These are phyloP conservation scores for Eremochloa ophiuroides DNA, from an alignment of 176 grass and related monocot genomes.

Conservation along the genomic window DNA sequence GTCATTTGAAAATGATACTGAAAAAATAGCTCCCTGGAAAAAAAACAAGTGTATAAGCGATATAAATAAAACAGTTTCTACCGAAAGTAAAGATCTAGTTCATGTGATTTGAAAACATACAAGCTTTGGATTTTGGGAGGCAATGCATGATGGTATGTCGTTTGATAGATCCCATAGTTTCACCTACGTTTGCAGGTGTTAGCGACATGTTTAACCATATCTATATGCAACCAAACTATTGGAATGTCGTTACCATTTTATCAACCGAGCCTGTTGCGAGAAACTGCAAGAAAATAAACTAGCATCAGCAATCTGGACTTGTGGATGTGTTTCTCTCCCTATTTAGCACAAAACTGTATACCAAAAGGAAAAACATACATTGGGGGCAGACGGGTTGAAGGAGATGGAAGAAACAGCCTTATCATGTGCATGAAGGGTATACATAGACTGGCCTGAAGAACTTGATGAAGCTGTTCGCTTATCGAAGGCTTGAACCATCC, in stretches of 20 bases:
- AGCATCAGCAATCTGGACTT: background rate
- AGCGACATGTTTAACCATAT: background rate
- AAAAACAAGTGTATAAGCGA: background rate
- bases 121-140: constrained; percentile 48
- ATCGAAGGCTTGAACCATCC: constrained; percentile 81
- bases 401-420: constrained; percentile 60
- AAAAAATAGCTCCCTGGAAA: constrained; percentile 66
- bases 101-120: constrained; percentile 26
- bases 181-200: constrained; percentile 39
- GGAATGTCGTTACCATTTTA: constrained; percentile 41
- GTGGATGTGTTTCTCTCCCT: background rate
- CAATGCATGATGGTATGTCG: constrained; percentile 51
- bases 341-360: background rate
- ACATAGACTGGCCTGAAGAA: constrained; percentile 48
- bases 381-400: constrained; percentile 35
- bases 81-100: background rate
- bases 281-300: constrained; percentile 30
- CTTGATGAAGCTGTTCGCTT: constrained; percentile 56
- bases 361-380: constrained; percentile 33
- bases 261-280: constrained; percentile 62
- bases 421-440: constrained; percentile 79
- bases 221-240: background rate
- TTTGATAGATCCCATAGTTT: constrained; percentile 73
- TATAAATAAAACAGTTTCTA: background rate
- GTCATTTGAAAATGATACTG: constrained; percentile 57